Evolutionary conservation across 108 stramenopile genomes (phyloP).

Genomic region (Pseudonitzschia multiseries): DNA sequence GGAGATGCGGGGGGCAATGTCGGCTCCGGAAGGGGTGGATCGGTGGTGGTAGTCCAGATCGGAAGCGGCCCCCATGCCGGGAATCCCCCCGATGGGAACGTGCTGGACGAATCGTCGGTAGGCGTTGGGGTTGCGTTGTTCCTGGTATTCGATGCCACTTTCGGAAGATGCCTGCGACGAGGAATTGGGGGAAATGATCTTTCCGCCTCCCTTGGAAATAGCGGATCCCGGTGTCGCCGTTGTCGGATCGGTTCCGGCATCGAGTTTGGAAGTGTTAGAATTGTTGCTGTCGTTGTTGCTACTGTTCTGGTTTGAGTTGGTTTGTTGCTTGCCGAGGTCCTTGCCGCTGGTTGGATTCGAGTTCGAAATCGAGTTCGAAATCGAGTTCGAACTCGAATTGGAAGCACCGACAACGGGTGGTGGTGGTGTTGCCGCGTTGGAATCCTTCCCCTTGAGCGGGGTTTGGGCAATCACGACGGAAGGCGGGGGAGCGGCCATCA

Average conservation of each 20-base stretch:
- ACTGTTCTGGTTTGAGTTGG: no score
- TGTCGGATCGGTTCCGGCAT: not conserved
- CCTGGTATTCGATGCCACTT: conserved; percentile 18
- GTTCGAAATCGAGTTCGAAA: no score
- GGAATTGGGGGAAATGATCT: conserved; percentile 26
- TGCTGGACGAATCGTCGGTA: conserved; percentile 12
- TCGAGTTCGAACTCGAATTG: not conserved
- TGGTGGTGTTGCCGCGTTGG: not conserved
- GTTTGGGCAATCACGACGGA: not conserved
- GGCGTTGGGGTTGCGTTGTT: conserved; percentile 17
- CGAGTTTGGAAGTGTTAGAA: not conserved
- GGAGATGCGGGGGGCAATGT: conserved; percentile 25
- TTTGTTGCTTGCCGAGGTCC: not conserved
- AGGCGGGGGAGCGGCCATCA: not conserved
- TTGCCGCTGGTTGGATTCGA: no score
- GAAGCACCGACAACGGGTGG: not conserved
- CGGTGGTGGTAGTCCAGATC: not conserved
- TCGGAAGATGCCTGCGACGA: conserved; percentile 6
- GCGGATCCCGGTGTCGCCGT: not conserved
- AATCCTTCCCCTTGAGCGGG: conserved; percentile 15
- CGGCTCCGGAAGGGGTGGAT: not conserved
- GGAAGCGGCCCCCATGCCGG: no score
- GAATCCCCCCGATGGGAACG: conserved; percentile 10
- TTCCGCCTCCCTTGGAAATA: conserved; percentile 7
- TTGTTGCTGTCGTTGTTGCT: not conserved